These are phyloP conservation scores for Primulina huaijiensis DNA, from an alignment of 257 asterid species.

Conservation along the genomic window DNA sequence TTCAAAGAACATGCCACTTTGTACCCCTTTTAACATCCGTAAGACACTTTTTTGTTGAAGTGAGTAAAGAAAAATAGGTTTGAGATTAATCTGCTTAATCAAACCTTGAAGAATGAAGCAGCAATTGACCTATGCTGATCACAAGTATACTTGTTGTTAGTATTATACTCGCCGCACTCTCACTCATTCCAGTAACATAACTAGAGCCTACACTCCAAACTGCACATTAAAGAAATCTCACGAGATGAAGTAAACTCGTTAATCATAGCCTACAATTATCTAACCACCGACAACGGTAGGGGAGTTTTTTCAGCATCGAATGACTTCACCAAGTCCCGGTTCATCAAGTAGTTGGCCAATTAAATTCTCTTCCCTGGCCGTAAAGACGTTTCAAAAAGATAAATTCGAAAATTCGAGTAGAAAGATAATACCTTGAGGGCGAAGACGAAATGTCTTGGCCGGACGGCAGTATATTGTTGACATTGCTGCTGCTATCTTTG, in stretches of 20 bases:
- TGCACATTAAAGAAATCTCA: neutral
- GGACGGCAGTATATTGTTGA: constrained; percentile 38
- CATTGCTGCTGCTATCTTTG: constrained; percentile 45
- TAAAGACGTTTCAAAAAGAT: constrained; percentile 8
- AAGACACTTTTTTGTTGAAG: constrained; percentile 1
- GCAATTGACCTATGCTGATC: neutral
- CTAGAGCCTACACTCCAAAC: constrained; percentile 7
- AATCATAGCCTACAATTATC: constrained; percentile 15
- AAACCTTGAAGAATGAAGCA: constrained; percentile 4
- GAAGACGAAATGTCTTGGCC: constrained; percentile 54
- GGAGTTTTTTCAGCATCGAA: constrained; percentile 25
- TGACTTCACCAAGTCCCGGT: constrained; percentile 7
- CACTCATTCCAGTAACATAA: constrained; percentile 2
- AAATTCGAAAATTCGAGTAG: neutral
- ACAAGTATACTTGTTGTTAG: neutral
- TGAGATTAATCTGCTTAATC: neutral
- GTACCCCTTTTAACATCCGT: constrained; percentile 11
- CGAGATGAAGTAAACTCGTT: neutral
- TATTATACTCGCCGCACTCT: constrained; percentile 14
- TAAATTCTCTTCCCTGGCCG: constrained; percentile 11
- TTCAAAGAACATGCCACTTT: neutral
- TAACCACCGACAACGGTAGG: neutral
- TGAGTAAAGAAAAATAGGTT: constrained; percentile 8
- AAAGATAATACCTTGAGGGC: constrained; percentile 61
- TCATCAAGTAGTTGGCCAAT: constrained; percentile 24